These are phyloP conservation scores for Plasmodium yoelii DNA, from an alignment of 169 alveolate species.

Conservation along the genomic window DNA sequence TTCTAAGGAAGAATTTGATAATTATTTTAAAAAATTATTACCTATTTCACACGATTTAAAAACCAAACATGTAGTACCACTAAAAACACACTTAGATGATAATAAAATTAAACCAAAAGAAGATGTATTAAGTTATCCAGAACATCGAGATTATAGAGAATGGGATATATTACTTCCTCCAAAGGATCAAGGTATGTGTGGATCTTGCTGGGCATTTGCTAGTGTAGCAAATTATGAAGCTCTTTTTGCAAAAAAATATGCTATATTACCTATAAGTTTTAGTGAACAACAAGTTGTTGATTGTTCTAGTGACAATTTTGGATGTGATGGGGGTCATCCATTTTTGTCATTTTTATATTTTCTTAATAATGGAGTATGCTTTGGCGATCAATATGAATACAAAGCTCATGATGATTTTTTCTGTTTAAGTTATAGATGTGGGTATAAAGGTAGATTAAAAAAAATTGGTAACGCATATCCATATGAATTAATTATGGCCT, in stretches of 20 bases:
- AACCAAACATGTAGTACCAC: slow-evolving; percentile 39
- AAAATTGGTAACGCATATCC: slow-evolving; percentile 64
- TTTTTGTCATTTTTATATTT: slow-evolving; percentile 88
- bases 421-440: slow-evolving; percentile 78
- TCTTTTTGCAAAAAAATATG: slow-evolving; percentile 74
- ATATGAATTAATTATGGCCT: slow-evolving; percentile 77
- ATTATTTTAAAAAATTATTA: slow-evolving; percentile 47
- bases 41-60: slow-evolving; percentile 30
- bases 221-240: slow-evolving; percentile 86
- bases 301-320: slow-evolving; percentile 84
- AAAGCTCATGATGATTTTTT: slow-evolving; percentile 71
- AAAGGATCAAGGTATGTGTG: slow-evolving; percentile 88
- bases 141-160: slow-evolving; percentile 45
- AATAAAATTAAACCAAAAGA: neutral
- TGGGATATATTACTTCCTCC: slow-evolving; percentile 45
- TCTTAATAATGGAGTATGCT: slow-evolving; percentile 82
- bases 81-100: neutral
- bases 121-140: slow-evolving; percentile 1
- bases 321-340: slow-evolving; percentile 92
- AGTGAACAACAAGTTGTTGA: slow-evolving; percentile 93
- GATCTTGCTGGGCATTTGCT: slow-evolving; percentile 92
- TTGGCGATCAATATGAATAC: slow-evolving; percentile 84
- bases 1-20: slow-evolving; percentile 49
- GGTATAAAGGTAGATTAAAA: slow-evolving; percentile 25
- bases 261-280: slow-evolving; percentile 48